Conservation (phyloP, 2,329 filamentous ascomycete species). For the Teratosphaeria pseudoeucalypti region DNA sequence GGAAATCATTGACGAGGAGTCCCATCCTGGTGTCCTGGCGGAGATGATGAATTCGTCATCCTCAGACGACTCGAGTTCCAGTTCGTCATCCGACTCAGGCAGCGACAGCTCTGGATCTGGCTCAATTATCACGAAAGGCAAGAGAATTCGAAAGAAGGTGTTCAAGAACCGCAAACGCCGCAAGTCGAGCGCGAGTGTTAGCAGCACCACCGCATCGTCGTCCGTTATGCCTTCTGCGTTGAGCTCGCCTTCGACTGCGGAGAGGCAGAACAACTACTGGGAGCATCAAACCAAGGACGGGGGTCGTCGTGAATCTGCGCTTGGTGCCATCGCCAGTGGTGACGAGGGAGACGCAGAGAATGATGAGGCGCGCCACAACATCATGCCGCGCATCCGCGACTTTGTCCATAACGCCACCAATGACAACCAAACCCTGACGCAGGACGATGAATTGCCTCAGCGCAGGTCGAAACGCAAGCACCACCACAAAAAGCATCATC, state of each 20-base stretch:
- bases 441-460: constrained; percentile 23
- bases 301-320: constrained; percentile 23
- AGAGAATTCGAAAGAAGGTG: constrained; percentile 59
- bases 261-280: constrained; percentile 30
- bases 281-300: constrained; percentile 17
- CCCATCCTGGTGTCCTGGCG: constrained; percentile 72
- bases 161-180: constrained; percentile 60
- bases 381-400: constrained; percentile 34
- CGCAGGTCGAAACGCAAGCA: constrained; percentile 19
- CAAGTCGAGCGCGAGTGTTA: constrained; percentile 65
- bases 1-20: constrained; percentile 84
- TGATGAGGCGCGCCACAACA: constrained; percentile 24
- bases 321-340: constrained; percentile 37
- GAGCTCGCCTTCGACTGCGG: constrained; percentile 33
- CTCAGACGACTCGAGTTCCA: constrained; percentile 43
- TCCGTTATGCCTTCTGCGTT: constrained; percentile 30
- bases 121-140: constrained; percentile 53
- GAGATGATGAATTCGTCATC: constrained; percentile 68
- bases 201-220: constrained; percentile 51
- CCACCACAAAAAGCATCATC: constrained; percentile 32
- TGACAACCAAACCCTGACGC: background rate
- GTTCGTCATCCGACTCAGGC: constrained; percentile 50
- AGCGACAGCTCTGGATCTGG: constrained; percentile 37
- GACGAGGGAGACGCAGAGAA: constrained; percentile 50
- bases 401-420: constrained; percentile 28